Evolutionary conservation across 2,329 filamentous ascomycete genomes (phyloP).

Genomic region (Apiospora marii): DNA sequence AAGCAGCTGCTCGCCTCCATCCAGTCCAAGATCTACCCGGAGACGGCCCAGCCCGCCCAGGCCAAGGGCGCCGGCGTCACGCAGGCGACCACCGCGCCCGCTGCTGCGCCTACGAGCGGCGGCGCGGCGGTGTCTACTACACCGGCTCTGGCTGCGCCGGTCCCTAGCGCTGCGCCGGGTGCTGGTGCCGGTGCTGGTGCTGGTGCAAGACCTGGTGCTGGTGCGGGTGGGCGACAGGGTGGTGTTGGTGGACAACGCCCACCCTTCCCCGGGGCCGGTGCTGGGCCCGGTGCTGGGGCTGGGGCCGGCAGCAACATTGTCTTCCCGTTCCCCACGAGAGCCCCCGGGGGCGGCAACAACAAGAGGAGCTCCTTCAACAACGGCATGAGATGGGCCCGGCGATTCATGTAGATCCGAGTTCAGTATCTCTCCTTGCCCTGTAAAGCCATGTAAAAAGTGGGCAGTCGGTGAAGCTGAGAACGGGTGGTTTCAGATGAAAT

Average conservation of each 20-base stretch:
- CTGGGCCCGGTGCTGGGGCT: background rate
- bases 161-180: conserved; percentile 18
- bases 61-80: conserved; percentile 39
- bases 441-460: background rate
- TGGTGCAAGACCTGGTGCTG: background rate
- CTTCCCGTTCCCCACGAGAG: conserved; percentile 3
- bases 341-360: background rate
- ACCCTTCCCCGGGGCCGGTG: background rate
- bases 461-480: background rate
- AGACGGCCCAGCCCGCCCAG: conserved; percentile 47
- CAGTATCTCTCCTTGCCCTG: background rate
- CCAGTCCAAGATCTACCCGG: conserved; percentile 45
- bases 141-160: conserved; percentile 31
- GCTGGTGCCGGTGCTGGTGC: conserved; percentile 18
- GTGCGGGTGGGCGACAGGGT: background rate
- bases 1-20: conserved; percentile 51
- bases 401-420: background rate
- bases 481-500: background rate
- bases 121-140: conserved; percentile 27
- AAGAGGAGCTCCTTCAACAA: background rate
- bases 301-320: background rate
- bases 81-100: conserved; percentile 30
- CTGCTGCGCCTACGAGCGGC: conserved; percentile 17
- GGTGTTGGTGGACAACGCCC: background rate
- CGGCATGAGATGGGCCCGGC: background rate